phyloP scores from a whole-genome alignment of 441 rosid genomes.

The Brassica balearica region DNA sequence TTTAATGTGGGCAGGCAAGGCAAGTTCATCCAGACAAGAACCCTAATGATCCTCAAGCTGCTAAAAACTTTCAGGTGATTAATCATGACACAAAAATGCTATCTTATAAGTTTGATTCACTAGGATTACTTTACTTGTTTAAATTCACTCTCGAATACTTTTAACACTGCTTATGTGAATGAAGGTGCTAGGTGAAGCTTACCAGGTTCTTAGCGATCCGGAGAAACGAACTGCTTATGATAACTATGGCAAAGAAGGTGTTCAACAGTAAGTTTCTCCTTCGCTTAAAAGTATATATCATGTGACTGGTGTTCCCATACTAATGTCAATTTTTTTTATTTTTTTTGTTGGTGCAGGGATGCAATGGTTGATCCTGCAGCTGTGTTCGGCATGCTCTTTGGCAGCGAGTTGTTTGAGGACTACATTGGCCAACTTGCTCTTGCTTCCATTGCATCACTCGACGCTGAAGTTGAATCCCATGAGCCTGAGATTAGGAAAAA shows the following conservation, averaged over 20 bases:
- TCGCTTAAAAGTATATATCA: no score
- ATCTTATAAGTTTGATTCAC: not conserved
- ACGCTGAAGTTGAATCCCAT: slow-evolving; percentile 58
- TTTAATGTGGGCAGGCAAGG: slow-evolving; percentile 62
- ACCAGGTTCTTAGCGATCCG: slow-evolving; percentile 91
- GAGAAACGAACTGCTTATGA: slow-evolving; percentile 88
- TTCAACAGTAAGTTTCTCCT: slow-evolving; percentile 64
- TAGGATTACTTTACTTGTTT: no score
- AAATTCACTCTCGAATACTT: not conserved
- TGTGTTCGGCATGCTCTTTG: slow-evolving; percentile 97
- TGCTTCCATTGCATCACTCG: slow-evolving; percentile 65
- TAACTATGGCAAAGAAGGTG: slow-evolving; percentile 84
- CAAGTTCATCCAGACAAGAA: slow-evolving; percentile 96
- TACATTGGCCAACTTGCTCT: slow-evolving; percentile 90
- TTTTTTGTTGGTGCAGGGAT: slow-evolving; percentile 53
- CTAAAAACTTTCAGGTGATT: slow-evolving; percentile 84
- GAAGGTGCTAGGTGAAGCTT: slow-evolving; percentile 93
- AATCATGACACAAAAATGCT: not conserved
- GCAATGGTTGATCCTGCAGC: slow-evolving; percentile 89
- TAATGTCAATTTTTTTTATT: slow-evolving; percentile 1
- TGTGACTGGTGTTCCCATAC: slow-evolving; percentile 4
- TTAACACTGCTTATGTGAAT: slow-evolving; percentile 11
- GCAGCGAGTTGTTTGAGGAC: slow-evolving; percentile 92
- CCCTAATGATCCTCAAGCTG: slow-evolving; percentile 87
- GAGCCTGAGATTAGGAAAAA: slow-evolving; percentile 58